Evolutionary conservation across 2,329 filamentous ascomycete genomes (phyloP).

Genomic region (Penicillium sp.): DNA sequence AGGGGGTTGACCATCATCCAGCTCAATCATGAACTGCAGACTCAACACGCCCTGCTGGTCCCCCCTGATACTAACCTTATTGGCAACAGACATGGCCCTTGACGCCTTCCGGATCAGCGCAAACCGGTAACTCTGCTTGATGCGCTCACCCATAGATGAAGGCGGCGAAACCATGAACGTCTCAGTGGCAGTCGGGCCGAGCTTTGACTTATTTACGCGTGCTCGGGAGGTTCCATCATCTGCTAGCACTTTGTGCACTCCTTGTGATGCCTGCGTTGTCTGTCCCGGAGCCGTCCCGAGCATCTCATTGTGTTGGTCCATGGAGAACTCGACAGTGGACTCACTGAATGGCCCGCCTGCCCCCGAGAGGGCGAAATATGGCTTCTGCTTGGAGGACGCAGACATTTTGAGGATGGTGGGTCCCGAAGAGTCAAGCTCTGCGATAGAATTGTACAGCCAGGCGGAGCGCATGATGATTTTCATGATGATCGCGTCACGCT

Average conservation of each 20-base stretch:
- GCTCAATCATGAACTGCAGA: conserved; percentile 93
- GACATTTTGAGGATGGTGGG: conserved; percentile 70
- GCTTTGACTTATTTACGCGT: conserved; percentile 34
- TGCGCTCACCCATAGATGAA: conserved; percentile 57
- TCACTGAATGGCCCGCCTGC: conserved; percentile 59
- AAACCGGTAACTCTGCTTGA: conserved; percentile 83
- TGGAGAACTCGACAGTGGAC: conserved; percentile 60
- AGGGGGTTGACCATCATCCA: conserved; percentile 57
- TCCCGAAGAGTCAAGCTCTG: conserved; percentile 61
- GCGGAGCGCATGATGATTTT: conserved; percentile 87
- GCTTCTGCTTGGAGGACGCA: conserved; percentile 59
- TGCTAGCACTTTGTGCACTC: conserved; percentile 32
- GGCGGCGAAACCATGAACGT: conserved; percentile 57
- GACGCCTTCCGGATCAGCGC: conserved; percentile 79
- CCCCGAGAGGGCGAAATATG: conserved; percentile 73
- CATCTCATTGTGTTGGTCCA: conserved; percentile 40
- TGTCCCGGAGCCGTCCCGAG: conserved; percentile 20
- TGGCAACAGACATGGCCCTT: conserved; percentile 89
- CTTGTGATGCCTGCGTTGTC: conserved; percentile 19
- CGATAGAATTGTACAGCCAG: conserved; percentile 53
- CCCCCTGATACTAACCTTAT: conserved; percentile 85
- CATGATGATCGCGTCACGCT: conserved; percentile 74
- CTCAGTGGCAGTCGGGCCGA: conserved; percentile 48
- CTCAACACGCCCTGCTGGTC: conserved; percentile 89
- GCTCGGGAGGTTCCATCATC: conserved; percentile 38